Evolutionary conservation across 2,329 filamentous ascomycete genomes (phyloP).

Genomic region (Pyrenophora seminiperda): DNA sequence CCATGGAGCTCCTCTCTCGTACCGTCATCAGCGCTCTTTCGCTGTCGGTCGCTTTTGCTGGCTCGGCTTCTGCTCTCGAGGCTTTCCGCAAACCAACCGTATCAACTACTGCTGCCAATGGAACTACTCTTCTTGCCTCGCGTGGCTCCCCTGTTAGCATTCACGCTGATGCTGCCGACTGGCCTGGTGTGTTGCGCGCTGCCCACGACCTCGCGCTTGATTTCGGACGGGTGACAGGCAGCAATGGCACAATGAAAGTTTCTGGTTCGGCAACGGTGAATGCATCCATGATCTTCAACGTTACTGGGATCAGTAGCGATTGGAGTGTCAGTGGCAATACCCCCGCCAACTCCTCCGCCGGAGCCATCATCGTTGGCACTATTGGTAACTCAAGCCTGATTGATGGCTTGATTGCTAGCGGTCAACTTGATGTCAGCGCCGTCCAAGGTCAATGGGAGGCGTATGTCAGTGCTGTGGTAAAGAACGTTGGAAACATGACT

Average conservation of each 20-base stretch:
- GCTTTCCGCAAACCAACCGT: constrained; percentile 58
- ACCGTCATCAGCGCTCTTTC: constrained; percentile 33
- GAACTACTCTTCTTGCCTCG: constrained; percentile 40
- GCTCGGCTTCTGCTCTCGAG: constrained; percentile 37
- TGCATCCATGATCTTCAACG: constrained; percentile 50
- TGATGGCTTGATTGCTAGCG: constrained; percentile 60
- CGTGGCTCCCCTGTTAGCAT: constrained; percentile 37
- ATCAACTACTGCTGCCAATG: constrained; percentile 51
- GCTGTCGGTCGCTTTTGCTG: constrained; percentile 28
- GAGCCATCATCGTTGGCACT: constrained; percentile 70
- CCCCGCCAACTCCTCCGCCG: constrained; percentile 19
- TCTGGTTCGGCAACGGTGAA: constrained; percentile 59
- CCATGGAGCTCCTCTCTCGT: constrained; percentile 40
- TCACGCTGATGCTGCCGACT: constrained; percentile 56
- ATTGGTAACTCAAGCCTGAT: constrained; percentile 68
- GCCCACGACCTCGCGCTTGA: constrained; percentile 70
- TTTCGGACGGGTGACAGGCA: constrained; percentile 72
- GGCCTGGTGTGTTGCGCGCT: constrained; percentile 70
- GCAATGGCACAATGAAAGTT: constrained; percentile 61
- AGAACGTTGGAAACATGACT: constrained; percentile 62
- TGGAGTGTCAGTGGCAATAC: constrained; percentile 38
- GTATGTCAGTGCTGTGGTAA: constrained; percentile 65
- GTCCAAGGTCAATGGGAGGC: constrained; percentile 72
- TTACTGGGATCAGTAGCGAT: constrained; percentile 45
- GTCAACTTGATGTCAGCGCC: constrained; percentile 62